Base-by-base conservation (phyloP, 2,329 filamentous ascomycete species). In the Akanthomyces muscarius region DNA sequence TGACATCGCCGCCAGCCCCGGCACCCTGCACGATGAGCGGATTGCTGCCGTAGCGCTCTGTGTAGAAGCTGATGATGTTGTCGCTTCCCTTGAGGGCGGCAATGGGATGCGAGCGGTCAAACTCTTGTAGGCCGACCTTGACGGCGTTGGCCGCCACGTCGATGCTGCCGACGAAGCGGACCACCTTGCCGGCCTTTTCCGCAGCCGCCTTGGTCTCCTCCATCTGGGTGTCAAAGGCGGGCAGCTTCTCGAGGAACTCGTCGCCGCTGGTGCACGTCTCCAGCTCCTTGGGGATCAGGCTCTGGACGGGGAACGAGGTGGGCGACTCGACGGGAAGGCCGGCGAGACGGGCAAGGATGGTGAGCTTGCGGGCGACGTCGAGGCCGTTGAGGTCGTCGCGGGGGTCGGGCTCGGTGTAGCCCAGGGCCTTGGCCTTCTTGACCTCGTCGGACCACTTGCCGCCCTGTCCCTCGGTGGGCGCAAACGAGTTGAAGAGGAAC, bases 41-140 rank as follows among this genome's bases (percentile, higher is more conserved):
- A 77, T 94, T 96, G 73, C 82, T 84, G 64, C 92, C 92, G 73
- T 99, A 99, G 71, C 95, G 85, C 82, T 96, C 90, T 6, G 95
- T 99, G 78, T 97, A 96, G 82, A 99, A 97, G 81, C 89, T 96
- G 74, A 99, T 97, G 74, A 99, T 96, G 81, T 99, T 99, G 75
- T 98, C 95, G 76, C 93, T 98, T 42, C 95, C 95, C 84, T 97
- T 96, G 63, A 99, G 83, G 54, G 90, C 89, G 16, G 95, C 95
- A 78, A 99, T 97, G 14, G 95, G 91, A 73, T 96, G 92, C 65
- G 89, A 90, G 69, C 86, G 86, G 68, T 96, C 92, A 69, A 92
- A 93, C 78, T 89, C 91, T 82, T 97, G 89, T 67, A 99, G 78
- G 2, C 95, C 94, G 63, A 99, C 95, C 81, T 93, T 96, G 75